Percentiles rank a stretch among this genome's conserved stretches.
Evolutionary conservation across 306 rosid species (phyloP).

Genomic region (Trifolium subterraneum): DNA sequence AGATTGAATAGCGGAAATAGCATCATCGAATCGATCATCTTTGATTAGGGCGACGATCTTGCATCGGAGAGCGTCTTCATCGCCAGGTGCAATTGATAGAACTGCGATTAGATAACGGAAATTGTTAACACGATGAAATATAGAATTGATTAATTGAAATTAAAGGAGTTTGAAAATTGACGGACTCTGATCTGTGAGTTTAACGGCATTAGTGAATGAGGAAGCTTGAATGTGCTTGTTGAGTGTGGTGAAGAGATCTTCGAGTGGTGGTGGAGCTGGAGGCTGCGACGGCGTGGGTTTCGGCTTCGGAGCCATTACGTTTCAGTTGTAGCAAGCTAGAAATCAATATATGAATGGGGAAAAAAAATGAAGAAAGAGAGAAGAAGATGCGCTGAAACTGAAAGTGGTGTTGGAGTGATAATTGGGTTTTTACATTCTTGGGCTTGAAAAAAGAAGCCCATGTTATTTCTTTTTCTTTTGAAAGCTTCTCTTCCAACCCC

Average conservation of each 20-base stretch:
- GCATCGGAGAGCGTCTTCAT: conserved; percentile 88
- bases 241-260: conserved; percentile 85
- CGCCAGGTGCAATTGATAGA: conserved; percentile 70
- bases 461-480: too few species aligned
- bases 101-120: conserved; percentile 52
- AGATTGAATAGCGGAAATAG: conserved; percentile 68
- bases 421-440: too few species aligned
- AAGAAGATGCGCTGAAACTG: too few species aligned
- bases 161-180: neutral
- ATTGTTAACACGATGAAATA: neutral
- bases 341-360: neutral
- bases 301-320: conserved; percentile 85
- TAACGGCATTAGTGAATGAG: conserved; percentile 69
- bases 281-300: conserved; percentile 52
- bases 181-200: conserved; percentile 87
- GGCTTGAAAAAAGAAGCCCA: too few species aligned
- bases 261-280: conserved; percentile 71
- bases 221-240: conserved; percentile 71
- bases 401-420: too few species aligned
- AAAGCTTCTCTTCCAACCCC: too few species aligned
- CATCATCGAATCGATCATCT: conserved; percentile 65
- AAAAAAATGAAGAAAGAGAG: too few species aligned
- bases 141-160: neutral
- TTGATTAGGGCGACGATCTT: conserved; percentile 81
- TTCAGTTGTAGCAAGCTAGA: neutral